Conservation (phyloP, 768 basidiomycete species). For the Podaxis carcinomalis region DNA sequence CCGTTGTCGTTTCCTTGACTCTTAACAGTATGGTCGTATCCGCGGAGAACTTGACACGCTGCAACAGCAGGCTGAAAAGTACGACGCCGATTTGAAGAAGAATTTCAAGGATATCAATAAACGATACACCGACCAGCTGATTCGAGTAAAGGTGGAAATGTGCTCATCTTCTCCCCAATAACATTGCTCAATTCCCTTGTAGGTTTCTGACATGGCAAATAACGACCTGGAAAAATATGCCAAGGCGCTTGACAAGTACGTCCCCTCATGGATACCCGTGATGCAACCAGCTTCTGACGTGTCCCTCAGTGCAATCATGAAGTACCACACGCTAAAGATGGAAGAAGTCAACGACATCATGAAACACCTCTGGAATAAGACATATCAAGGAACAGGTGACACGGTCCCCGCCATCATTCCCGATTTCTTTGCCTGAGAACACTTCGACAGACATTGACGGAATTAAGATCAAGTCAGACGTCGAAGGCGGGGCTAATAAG, state of each 20-base stretch:
- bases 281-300: constrained; percentile 11
- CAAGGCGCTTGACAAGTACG: constrained; percentile 94
- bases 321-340: constrained; percentile 97
- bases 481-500: constrained; percentile 85
- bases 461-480: constrained; percentile 91
- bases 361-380: constrained; percentile 97
- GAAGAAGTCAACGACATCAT: constrained; percentile 99
- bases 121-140: constrained; percentile 84
- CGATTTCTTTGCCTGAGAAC: constrained; percentile 8
- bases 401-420: constrained; percentile 10
- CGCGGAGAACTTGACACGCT: constrained; percentile 80
- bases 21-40: constrained; percentile 66
- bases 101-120: constrained; percentile 79
- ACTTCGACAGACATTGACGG: constrained; percentile 85
- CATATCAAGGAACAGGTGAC: constrained; percentile 95
- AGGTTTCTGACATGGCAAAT: constrained; percentile 99
- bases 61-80: constrained; percentile 57
- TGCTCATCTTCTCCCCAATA: neutral
- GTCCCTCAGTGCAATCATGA: constrained; percentile 86
- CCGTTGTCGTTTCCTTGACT: neutral
- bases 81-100: constrained; percentile 72
- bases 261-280: constrained; percentile 2
- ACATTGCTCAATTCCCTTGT: neutral
- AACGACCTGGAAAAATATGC: constrained; percentile 96
- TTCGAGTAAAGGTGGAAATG: constrained; percentile 82